Percentiles rank a stretch among this genome's conserved stretches.
phyloP scores from a whole-genome alignment of 805 yeast genomes.

The Suhomyces xylopsoci region DNA sequence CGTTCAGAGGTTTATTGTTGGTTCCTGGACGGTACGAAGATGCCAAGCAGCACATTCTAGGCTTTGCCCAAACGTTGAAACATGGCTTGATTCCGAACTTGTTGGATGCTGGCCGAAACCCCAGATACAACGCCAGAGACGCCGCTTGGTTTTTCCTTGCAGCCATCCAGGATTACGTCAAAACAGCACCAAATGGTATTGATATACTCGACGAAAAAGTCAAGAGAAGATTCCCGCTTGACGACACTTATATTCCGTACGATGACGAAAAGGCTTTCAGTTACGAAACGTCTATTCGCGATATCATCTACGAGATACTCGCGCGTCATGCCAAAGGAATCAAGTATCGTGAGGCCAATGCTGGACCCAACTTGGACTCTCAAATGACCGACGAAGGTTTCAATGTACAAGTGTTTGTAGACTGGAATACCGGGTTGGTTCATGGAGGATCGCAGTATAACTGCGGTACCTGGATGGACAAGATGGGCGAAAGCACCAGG shows the following conservation, averaged over 20 bases:
- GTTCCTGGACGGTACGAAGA: conserved; percentile 76
- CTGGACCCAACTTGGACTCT: conserved; percentile 82
- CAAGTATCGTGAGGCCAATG: conserved; percentile 89
- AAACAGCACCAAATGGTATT: conserved; percentile 64
- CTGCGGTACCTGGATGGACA: conserved; percentile 99
- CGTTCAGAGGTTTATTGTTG: conserved; percentile 76
- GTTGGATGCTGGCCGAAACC: conserved; percentile 89
- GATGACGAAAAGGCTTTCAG: conserved; percentile 76
- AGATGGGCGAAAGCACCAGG: conserved; percentile 90
- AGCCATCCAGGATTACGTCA: conserved; percentile 79
- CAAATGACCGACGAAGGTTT: conserved; percentile 94
- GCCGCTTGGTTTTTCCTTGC: conserved; percentile 95
- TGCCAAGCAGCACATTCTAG: conserved; percentile 77
- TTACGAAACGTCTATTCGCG: conserved; percentile 66
- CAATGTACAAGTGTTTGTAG: conserved; percentile 74
- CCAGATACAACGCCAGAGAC: conserved; percentile 93
- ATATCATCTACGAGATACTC: conserved; percentile 77
- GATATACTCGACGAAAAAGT: conserved; percentile 67
- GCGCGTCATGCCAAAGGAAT: conserved; percentile 89
- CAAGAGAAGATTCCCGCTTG: conserved; percentile 81
- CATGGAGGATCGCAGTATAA: conserved; percentile 90
- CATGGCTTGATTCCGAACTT: conserved; percentile 95
- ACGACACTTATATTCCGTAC: conserved; percentile 70
- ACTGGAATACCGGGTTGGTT: conserved; percentile 84
- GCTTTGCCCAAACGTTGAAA: conserved; percentile 86